Conservation (phyloP, 768 basidiomycete genomes). For the Naganishia friedmannii region DNA sequence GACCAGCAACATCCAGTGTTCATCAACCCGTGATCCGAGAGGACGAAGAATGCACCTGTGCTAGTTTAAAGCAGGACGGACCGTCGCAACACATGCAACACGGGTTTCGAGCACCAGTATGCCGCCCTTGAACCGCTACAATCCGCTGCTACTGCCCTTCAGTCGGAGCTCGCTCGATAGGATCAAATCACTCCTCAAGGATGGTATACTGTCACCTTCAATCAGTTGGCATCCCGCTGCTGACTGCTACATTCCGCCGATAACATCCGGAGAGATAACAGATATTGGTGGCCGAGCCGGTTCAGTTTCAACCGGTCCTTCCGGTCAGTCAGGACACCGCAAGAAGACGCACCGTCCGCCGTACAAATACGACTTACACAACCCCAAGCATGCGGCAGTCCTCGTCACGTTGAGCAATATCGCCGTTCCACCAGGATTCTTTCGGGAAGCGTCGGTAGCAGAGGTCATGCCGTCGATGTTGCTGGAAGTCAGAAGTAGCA, state of each 20-base stretch:
- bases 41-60: no score
- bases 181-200: background rate
- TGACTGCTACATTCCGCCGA: background rate
- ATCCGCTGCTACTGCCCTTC: background rate
- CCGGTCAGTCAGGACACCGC: background rate
- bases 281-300: background rate
- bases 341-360: background rate
- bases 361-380: conserved; percentile 12
- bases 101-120: background rate
- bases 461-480: conserved; percentile 39
- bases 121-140: background rate
- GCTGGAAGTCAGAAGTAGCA: conserved; percentile 40
- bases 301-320: background rate
- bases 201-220: background rate
- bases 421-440: background rate
- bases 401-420: conserved; percentile 47
- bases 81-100: background rate
- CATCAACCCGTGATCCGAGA: no score
- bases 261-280: background rate
- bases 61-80: no score
- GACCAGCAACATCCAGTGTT: no score
- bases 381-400: conserved; percentile 43
- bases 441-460: background rate
- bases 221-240: conserved; percentile 21
- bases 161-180: conserved; percentile 5